phyloP scores from a whole-genome alignment of 371 early-diverging fungal species.

The Rhizomucor miehei region DNA sequence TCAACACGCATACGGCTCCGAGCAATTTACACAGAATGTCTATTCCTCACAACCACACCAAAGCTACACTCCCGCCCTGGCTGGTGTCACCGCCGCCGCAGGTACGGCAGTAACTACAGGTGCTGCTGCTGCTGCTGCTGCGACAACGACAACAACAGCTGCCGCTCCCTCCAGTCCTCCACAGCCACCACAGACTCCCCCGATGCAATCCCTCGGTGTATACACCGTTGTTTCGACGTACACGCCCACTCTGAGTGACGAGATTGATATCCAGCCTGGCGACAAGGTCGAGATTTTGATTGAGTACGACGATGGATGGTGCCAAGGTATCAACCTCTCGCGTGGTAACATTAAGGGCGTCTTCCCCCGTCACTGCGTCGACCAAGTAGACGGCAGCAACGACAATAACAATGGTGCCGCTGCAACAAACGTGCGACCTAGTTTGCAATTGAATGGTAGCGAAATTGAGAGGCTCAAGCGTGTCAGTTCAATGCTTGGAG shows the following conservation, averaged over 20 bases:
- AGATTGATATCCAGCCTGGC: conserved; percentile 61
- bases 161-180: conserved; percentile 20
- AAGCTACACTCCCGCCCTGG: conserved; percentile 1
- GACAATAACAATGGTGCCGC: too few relatives aligned
- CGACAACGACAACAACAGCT: conserved; percentile 2
- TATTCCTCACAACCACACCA: not conserved
- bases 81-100: conserved; percentile 6
- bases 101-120: conserved; percentile 8
- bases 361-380: conserved; percentile 64
- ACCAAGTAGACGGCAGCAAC: conserved; percentile 8
- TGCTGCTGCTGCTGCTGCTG: conserved; percentile 9
- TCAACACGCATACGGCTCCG: too few relatives aligned
- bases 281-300: conserved; percentile 62
- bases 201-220: conserved; percentile 48
- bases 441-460: not conserved
- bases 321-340: conserved; percentile 60
- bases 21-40: not conserved
- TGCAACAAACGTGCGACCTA: not conserved
- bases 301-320: conserved; percentile 75
- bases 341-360: conserved; percentile 59
- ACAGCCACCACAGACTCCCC: conserved; percentile 10
- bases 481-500: conserved; percentile 45
- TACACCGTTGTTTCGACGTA: conserved; percentile 54
- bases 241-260: conserved; percentile 65
- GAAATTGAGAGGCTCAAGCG: conserved; percentile 26